A percentile compares a stretch with the other conserved stretches of the same genome.
Evolutionary conservation across 1,284 basidiomycete genomes (phyloP).

Genomic region (Xerocomus minutiporus): DNA sequence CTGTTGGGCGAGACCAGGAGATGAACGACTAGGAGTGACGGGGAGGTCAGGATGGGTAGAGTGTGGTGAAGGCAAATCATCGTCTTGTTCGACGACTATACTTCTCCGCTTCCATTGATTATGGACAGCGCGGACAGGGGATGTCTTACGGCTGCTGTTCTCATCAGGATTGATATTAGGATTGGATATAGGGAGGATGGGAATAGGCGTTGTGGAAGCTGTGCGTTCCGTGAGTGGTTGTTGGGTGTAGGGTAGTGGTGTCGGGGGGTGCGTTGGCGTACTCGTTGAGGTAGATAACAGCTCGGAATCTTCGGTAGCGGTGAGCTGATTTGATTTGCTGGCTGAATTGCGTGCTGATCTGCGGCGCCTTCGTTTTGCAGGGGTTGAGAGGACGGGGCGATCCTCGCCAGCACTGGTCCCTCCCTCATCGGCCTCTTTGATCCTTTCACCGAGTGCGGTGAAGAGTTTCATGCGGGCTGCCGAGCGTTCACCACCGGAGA

Average conservation of each 20-base stretch:
- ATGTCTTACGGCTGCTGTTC: constrained; percentile 29
- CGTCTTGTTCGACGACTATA: constrained; percentile 66
- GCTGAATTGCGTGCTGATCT: constrained; percentile 56
- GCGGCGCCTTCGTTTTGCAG: constrained; percentile 52
- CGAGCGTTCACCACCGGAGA: constrained; percentile 69
- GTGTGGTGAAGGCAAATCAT: constrained; percentile 34
- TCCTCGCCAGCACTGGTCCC: constrained; percentile 64
- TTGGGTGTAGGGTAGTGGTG: constrained; percentile 41
- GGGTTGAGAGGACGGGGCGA: constrained; percentile 38
- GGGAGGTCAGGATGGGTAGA: constrained; percentile 35
- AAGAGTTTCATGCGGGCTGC: constrained; percentile 66
- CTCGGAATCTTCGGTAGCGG: constrained; percentile 61
- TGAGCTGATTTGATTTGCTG: constrained; percentile 39
- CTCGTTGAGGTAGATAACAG: constrained; percentile 54
- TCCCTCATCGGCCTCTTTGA: constrained; percentile 58
- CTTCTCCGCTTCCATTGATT: constrained; percentile 52
- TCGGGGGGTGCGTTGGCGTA: constrained; percentile 55
- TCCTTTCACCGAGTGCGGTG: constrained; percentile 57
- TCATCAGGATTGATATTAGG: constrained; percentile 31
- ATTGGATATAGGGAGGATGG: constrained; percentile 25
- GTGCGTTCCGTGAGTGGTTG: constrained; percentile 26
- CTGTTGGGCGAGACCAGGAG: constrained; percentile 34
- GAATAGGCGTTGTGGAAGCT: constrained; percentile 29
- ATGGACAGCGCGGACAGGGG: constrained; percentile 32
- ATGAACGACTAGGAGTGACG: constrained; percentile 29